Percentiles rank a stretch among this genome's conserved stretches.
Conservation (phyloP, 306 rosid species). For the Sechiopsis laciniata region DNA sequence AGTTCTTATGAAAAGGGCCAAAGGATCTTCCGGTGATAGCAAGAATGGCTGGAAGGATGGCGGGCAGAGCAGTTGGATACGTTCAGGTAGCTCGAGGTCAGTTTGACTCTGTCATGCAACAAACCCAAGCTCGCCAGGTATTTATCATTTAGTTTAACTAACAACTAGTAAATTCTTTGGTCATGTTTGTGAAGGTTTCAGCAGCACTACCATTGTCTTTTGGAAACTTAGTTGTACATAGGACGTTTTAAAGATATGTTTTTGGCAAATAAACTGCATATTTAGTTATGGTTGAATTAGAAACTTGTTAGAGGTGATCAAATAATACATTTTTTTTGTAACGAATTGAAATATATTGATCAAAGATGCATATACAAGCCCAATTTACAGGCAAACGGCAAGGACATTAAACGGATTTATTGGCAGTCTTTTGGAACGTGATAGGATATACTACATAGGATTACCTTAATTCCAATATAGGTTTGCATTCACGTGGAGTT, state of each 20-base stretch:
- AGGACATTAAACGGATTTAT: neutral
- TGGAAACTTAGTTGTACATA: neutral
- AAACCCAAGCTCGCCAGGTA: slow-evolving; percentile 83
- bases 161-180: neutral
- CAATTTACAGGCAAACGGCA: neutral
- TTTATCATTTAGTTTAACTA: slow-evolving; percentile 12
- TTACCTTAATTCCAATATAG: neutral
- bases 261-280: neutral
- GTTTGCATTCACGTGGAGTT: neutral
- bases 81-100: slow-evolving; percentile 92
- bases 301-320: neutral
- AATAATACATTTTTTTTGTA: neutral
- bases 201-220: neutral
- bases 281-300: neutral
- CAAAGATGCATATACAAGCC: neutral
- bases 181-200: neutral
- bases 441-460: neutral
- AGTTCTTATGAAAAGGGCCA: slow-evolving; percentile 29
- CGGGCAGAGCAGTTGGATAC: slow-evolving; percentile 62
- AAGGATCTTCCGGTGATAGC: slow-evolving; percentile 48
- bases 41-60: slow-evolving; percentile 40
- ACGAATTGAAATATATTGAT: too few relatives aligned
- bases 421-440: too few relatives aligned
- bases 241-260: neutral
- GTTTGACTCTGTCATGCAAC: slow-evolving; percentile 69